Evolutionary conservation across 169 alveolate species (phyloP).

Genomic region (Pseudocohnilembus persalinus): DNA sequence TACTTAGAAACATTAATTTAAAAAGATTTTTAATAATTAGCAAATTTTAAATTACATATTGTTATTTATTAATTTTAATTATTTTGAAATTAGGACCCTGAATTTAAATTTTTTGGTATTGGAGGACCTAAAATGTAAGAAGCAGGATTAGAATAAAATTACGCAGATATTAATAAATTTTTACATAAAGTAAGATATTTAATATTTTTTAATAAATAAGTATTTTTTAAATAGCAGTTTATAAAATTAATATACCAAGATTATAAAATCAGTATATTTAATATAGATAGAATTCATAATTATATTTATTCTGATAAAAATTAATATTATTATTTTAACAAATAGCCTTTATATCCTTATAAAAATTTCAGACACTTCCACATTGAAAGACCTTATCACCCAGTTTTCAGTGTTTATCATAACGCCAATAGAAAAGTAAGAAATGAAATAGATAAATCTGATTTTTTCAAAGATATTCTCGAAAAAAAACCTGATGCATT

Average conservation of each 20-base stretch:
- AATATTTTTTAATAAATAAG: too few species aligned
- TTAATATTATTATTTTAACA: too few species aligned
- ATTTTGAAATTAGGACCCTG: slow-evolving; percentile 4
- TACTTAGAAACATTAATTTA: too few species aligned
- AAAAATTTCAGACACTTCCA: slow-evolving; percentile 22
- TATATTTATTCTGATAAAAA: too few species aligned
- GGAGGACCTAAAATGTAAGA: slow-evolving; percentile 21
- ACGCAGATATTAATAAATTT: slow-evolving; percentile 22
- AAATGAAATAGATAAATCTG: slow-evolving; percentile 3
- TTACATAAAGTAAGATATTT: background rate
- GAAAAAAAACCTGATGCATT: slow-evolving; percentile 15
- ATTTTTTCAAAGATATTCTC: slow-evolving; percentile 12
- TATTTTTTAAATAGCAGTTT: too few species aligned
- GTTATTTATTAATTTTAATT: too few species aligned
- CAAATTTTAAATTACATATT: too few species aligned
- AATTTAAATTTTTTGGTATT: slow-evolving; percentile 16
- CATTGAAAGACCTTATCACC: slow-evolving; percentile 19
- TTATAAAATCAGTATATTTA: too few species aligned
- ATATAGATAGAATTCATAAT: too few species aligned
- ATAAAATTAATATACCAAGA: too few species aligned
- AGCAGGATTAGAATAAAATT: slow-evolving; percentile 6
- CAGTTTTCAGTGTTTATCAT: slow-evolving; percentile 2
- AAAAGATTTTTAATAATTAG: too few species aligned
- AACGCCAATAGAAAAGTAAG: slow-evolving; percentile 14
- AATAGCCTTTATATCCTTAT: slow-evolving; percentile 20